Conservation (phyloP, 805 yeast species). For the Starmerella davenportii region DNA sequence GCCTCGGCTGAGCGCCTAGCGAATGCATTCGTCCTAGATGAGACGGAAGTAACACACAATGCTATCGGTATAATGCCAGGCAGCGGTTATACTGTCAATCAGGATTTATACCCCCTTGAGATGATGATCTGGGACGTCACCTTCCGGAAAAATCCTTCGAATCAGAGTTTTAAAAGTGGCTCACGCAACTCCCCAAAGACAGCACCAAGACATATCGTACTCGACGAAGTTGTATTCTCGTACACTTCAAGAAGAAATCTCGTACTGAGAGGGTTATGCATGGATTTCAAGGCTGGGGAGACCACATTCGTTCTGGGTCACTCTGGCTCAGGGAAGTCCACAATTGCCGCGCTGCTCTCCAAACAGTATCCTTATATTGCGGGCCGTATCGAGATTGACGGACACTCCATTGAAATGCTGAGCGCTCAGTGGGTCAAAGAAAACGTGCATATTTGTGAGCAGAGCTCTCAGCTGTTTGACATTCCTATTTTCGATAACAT, state of each 20-base stretch:
- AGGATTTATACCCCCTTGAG: neutral
- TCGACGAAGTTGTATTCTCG: slow-evolving; percentile 26
- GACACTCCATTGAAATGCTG: slow-evolving; percentile 28
- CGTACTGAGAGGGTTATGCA: slow-evolving; percentile 32
- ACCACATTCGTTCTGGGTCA: slow-evolving; percentile 58
- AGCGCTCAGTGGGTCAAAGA: slow-evolving; percentile 36
- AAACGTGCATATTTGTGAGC: slow-evolving; percentile 59
- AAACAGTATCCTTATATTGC: slow-evolving; percentile 34
- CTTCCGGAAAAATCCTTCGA: neutral
- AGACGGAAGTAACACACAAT: slow-evolving; percentile 6
- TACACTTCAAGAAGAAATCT: slow-evolving; percentile 41
- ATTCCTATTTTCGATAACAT: slow-evolving; percentile 49
- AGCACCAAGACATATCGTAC: slow-evolving; percentile 1
- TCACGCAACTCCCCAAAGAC: neutral
- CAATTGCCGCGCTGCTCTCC: slow-evolving; percentile 46
- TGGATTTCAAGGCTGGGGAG: slow-evolving; percentile 30
- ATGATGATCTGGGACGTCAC: neutral
- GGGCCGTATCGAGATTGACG: slow-evolving; percentile 49
- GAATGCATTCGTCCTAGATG: slow-evolving; percentile 22
- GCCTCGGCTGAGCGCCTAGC: slow-evolving; percentile 43
- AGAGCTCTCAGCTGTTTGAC: slow-evolving; percentile 46
- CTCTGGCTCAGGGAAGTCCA: slow-evolving; percentile 90
- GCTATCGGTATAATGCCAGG: slow-evolving; percentile 17
- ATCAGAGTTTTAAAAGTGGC: neutral
- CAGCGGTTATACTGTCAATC: neutral